A percentile compares a stretch with the other conserved stretches of the same genome.
Evolutionary conservation across 176 grass and related monocot species (phyloP).

Genomic region (Triticum aestivum): IWGSC_CS_RefSeq_v2.1 NC_057802.1:96062998-96063497

Average conservation of each 20-base stretch:
- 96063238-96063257: slow-evolving; percentile 97
- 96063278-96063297: slow-evolving; percentile 99
- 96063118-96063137: slow-evolving; percentile 87
- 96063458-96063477: slow-evolving; percentile 97
- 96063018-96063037: not conserved
- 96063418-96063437: slow-evolving; percentile 96
- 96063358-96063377: not conserved
- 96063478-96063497: slow-evolving; percentile 98
- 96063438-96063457: slow-evolving; percentile 95
- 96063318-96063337: slow-evolving; percentile 99
- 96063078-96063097: slow-evolving; percentile 79
- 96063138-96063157: slow-evolving; percentile 92
- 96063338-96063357: slow-evolving; percentile 27
- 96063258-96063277: slow-evolving; percentile 82
- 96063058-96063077: slow-evolving; percentile 88
- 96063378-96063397: not conserved
- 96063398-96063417: not conserved
- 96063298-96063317: slow-evolving; percentile 91
- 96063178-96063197: slow-evolving; percentile 97
- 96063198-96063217: slow-evolving; percentile 83
- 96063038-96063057: not conserved
- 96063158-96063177: slow-evolving; percentile 96
- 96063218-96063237: slow-evolving; percentile 96
- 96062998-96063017: not conserved
- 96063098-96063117: slow-evolving; percentile 99